A percentile compares a stretch with the other conserved stretches of the same genome.
Conservation (phyloP, 495 filamentous ascomycete species). For the Acidiella bohemica region DNA sequence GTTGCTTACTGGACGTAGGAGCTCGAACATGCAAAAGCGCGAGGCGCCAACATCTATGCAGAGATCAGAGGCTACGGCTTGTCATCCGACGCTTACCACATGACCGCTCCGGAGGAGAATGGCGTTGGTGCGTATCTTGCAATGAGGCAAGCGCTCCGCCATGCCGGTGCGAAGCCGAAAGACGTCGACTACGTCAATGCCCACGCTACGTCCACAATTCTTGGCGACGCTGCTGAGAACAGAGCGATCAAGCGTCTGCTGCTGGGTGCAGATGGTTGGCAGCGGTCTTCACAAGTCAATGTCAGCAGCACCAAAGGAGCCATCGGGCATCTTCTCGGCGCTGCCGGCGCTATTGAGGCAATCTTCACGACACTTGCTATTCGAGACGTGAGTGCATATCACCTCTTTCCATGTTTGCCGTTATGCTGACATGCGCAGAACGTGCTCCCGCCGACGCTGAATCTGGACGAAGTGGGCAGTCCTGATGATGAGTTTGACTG, state of each 20-base stretch:
- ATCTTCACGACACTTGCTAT: constrained; percentile 71
- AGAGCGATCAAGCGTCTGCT: constrained; percentile 67
- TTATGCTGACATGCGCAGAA: constrained; percentile 38
- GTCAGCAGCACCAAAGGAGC: constrained; percentile 91
- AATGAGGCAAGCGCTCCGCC: constrained; percentile 70
- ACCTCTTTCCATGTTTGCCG: constrained; percentile 13
- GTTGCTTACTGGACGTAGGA: constrained; percentile 47
- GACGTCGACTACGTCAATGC: constrained; percentile 89
- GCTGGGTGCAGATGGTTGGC: constrained; percentile 54
- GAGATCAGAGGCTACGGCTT: constrained; percentile 80
- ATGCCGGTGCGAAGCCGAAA: constrained; percentile 52
- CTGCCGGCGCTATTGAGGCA: constrained; percentile 78
- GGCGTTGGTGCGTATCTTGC: constrained; percentile 68
- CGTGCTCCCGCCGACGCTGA: constrained; percentile 74
- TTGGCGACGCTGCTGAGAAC: constrained; percentile 85
- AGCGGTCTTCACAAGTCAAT: constrained; percentile 51
- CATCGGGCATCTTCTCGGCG: constrained; percentile 81
- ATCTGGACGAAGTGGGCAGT: constrained; percentile 59
- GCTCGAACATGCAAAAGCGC: constrained; percentile 67
- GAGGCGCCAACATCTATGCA: constrained; percentile 74
- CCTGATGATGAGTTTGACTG: constrained; percentile 54
- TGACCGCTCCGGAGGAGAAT: constrained; percentile 74
- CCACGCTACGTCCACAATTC: constrained; percentile 73
- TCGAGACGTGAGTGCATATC: constrained; percentile 47
- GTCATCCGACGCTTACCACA: constrained; percentile 78